phyloP scores from a whole-genome alignment of 306 rosid species.

The Citrullus mucosospermus region DNA sequence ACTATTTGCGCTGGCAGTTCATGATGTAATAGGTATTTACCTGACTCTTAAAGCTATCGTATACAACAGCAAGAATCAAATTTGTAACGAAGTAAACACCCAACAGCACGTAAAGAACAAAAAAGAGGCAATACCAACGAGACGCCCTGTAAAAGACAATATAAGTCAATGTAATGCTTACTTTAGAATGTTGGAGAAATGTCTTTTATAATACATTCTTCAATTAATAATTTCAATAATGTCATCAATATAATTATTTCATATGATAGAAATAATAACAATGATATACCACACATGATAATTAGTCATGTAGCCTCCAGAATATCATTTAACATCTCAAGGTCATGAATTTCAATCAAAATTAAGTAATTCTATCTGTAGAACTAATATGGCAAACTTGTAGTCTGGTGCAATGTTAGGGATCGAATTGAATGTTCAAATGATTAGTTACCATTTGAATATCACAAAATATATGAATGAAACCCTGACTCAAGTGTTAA shows the following conservation, averaged over 20 bases:
- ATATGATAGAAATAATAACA: neutral
- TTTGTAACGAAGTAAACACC: slow-evolving; percentile 95
- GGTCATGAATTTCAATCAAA: neutral
- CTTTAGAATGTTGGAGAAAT: neutral
- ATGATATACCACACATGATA: neutral
- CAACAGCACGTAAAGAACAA: slow-evolving; percentile 71
- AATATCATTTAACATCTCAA: neutral
- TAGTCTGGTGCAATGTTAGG: neutral
- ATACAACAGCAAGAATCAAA: slow-evolving; percentile 93
- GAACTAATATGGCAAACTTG: neutral
- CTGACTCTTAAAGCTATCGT: slow-evolving; percentile 88
- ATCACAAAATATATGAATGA: neutral
- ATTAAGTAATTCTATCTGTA: neutral
- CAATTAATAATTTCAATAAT: neutral
- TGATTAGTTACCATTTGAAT: neutral
- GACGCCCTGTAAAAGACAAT: slow-evolving; percentile 57
- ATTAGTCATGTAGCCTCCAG: neutral
- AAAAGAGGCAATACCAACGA: slow-evolving; percentile 77
- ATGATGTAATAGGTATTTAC: slow-evolving; percentile 23
- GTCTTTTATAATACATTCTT: neutral
- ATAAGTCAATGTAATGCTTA: slow-evolving; percentile 10
- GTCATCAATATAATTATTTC: neutral
- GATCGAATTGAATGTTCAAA: neutral
- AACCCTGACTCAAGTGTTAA: neutral
- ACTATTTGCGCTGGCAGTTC: neutral